Base-by-base conservation (phyloP, 2,329 filamentous ascomycete species). In the Fusarium humuli region DNA sequence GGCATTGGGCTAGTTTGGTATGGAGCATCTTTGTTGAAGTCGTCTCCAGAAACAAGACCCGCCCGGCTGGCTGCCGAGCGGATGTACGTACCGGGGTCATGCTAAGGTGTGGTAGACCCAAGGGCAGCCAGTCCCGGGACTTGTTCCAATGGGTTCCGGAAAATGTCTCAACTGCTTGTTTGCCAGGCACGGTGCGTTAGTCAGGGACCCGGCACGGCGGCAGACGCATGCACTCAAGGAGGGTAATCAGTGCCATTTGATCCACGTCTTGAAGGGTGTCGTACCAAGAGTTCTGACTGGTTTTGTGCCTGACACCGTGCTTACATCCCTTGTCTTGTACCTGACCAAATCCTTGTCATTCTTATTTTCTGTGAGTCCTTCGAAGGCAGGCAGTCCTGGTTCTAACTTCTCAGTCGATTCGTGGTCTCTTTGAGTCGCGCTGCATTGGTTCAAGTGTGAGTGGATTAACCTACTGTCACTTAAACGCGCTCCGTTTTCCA, bases 181-280 rank as follows among this genome's bases (percentile, higher is more conserved):
- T 62, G 20, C 61, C 61, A 72, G 73, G 73, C 73, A 75, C 73
- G 69, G 67, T 75, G 71, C 71, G 67, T 75, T 75, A 75, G 73
- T 72, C 72, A 71, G 69, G 72, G 72, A 70, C 73, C 73, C 52
- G 41, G 48, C 57, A 72, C 41, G 34, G 62, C 65, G 54, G 65
- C 64, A 70, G 63, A 74, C 62, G 73, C 73, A 75, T 54, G 62
- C 73, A 75, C 73, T 75, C 73, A 72, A 73, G 54, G 48, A 54
- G 61, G 48, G 48, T 52, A n/a, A 25, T 40, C 41, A 61, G 55
- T 37, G 41, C 53, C 63, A 52, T 44, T 23, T 50, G 18, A 40
- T 55, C 41, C 60, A 48, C 37, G 57, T 25, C 13, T 46, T 48
- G 46, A 44, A 66, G 61, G 57, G 69, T 71, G 69, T 48, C 61